A percentile compares a stretch with the other conserved stretches of the same genome.
These are phyloP conservation scores for Sphagnum tenellum DNA, from an alignment of 225 moss, liverwort and hornwort genomes.

Conservation along the genomic window DNA sequence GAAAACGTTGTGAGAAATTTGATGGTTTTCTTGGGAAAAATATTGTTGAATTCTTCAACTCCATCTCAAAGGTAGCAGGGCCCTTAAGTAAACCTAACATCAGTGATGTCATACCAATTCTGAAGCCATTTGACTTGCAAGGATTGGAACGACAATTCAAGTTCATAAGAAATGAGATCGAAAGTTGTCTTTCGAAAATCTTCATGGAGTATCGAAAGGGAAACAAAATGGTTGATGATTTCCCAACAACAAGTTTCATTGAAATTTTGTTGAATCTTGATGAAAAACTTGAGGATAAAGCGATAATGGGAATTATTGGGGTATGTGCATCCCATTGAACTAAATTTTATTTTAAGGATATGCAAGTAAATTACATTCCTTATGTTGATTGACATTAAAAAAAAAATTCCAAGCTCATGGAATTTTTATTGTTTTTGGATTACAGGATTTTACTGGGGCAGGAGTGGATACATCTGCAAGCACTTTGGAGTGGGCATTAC, in stretches of 20 bases:
- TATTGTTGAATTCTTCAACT: slow-evolving; percentile 17
- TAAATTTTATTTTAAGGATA: too few relatives aligned
- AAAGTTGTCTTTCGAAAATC: neutral
- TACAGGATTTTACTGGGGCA: slow-evolving; percentile 45
- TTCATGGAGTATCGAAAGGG: too few relatives aligned
- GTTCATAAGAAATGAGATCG: neutral
- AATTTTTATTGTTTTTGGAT: neutral
- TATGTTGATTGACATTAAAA: neutral
- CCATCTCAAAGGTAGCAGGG: slow-evolving; percentile 15
- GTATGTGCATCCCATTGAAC: too few relatives aligned
- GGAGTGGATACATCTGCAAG: slow-evolving; percentile 51
- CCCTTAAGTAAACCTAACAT: slow-evolving; percentile 11
- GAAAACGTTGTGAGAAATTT: slow-evolving; percentile 35
- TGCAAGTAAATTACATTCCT: neutral
- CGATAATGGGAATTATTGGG: too few relatives aligned
- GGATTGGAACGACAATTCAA: slow-evolving; percentile 2
- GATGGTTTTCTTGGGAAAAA: slow-evolving; percentile 41
- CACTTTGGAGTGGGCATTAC: slow-evolving; percentile 47
- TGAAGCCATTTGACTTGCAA: slow-evolving; percentile 39
- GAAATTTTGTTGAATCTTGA: neutral
- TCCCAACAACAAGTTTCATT: neutral
- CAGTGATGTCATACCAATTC: slow-evolving; percentile 48
- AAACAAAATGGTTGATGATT: neutral
- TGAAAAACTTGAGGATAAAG: too few relatives aligned
- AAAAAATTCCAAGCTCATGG: neutral